Base-by-base conservation (phyloP, 257 asterid genomes). In the Nicotiana obtusifolia region DNA sequence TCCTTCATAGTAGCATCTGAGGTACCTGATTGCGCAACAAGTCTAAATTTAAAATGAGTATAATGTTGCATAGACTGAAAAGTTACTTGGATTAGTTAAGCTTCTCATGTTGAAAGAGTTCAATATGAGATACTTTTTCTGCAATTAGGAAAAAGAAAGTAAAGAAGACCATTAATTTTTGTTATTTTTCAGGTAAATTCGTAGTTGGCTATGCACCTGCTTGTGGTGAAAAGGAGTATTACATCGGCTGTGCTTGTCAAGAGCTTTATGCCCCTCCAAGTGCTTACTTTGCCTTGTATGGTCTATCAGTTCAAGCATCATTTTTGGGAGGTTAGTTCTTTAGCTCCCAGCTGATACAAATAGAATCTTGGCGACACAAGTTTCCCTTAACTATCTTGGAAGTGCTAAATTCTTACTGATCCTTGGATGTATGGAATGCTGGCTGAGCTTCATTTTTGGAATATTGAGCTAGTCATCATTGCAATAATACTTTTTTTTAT, bases 261-360 rank as follows among this genome's bases (percentile, higher is more conserved):
- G 98, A 95, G 83, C 94, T 95, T 69, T 95, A 95, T 92, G 92
- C 92, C 82, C 99, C 99, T 80, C 97, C 99, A 62, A 91, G 97
- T 91, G 98, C 99, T 85, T 95, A 93, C 90, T 92, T 95, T 90
- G 90, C 92, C 22, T 89, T 95, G 90, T 94, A 91, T 83, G 99
- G 99, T 17, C 83, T 95, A 89, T 87, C 95, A 75, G 98, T 93
- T 84, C 95, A 93, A 88, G 97, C 98, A 84, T 90, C 97, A 80
- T 95, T 94, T 87, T 90, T 95, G 86, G 97, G 99, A 92, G 99
- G 99, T 94, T 83, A 86, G 89, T 87, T 60, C 78, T 59, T 77
- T 31, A 84, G 87, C 47, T 82, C 52, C 76, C 78, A 85, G 69
- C 26, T 49, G 62, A 26, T 47, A 75, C 41, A 49, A 49, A 47